Evolutionary conservation across 2,329 filamentous ascomycete genomes (phyloP).

Genomic region (Botrytis fragariae): DNA sequence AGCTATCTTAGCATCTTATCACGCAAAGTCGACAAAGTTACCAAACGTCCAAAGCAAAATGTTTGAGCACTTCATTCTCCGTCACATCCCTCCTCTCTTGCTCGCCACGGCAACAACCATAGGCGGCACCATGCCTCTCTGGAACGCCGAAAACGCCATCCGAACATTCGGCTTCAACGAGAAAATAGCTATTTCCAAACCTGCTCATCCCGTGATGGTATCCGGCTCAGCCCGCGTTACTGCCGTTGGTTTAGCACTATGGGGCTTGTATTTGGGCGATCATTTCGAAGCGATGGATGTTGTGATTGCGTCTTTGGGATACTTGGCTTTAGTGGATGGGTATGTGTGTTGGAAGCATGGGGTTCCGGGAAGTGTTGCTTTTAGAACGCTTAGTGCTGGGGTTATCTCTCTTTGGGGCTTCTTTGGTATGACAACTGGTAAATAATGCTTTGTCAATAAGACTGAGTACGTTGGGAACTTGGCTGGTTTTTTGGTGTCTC

Average conservation of each 20-base stretch:
- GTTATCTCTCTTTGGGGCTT: background rate
- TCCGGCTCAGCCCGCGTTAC: background rate
- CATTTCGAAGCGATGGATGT: background rate
- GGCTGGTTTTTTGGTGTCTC: background rate
- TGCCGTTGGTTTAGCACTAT: background rate
- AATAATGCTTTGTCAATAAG: background rate
- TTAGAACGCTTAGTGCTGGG: background rate
- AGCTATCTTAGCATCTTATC: background rate
- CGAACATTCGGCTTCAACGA: background rate
- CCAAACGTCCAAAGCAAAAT: background rate
- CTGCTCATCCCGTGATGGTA: background rate
- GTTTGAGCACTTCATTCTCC: background rate
- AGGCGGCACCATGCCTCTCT: background rate
- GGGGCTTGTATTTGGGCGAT: background rate
- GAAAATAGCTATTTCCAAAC: background rate
- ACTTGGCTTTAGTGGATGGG: background rate
- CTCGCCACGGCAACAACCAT: background rate
- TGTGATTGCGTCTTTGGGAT: background rate
- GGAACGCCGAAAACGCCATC: background rate
- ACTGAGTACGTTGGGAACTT: background rate
- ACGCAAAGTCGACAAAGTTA: background rate
- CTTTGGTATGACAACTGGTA: background rate
- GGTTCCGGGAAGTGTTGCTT: background rate
- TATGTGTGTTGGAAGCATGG: background rate
- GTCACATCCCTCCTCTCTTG: background rate